Evolutionary conservation across 2,329 filamentous ascomycete species (phyloP).

Genomic region (Mycosphaerella sp.): DNA sequence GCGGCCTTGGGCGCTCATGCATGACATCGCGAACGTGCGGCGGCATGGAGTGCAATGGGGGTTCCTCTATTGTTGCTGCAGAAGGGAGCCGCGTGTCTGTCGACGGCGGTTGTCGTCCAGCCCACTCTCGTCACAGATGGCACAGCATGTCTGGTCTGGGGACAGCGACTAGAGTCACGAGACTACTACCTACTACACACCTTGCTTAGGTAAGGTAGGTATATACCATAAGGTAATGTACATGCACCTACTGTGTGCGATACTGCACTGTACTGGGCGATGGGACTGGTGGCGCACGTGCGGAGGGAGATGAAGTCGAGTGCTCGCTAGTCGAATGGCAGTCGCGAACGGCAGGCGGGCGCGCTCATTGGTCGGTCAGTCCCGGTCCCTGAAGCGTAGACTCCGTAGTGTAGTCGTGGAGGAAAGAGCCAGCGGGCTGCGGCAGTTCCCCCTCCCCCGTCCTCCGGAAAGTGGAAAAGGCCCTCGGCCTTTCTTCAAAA

Average conservation of each 20-base stretch:
- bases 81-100: background rate
- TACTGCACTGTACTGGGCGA: too few species aligned
- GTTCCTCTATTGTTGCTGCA: background rate
- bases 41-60: constrained; percentile 5
- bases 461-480: background rate
- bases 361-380: background rate
- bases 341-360: background rate
- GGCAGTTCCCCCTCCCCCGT: background rate
- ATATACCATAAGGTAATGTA: too few species aligned
- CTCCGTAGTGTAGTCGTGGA: background rate
- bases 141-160: constrained; percentile 1
- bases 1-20: constrained; percentile 11
- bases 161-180: background rate
- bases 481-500: background rate
- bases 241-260: too few species aligned
- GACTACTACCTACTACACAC: too few species aligned
- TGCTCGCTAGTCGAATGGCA: background rate
- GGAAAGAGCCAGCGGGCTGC: too few species aligned
- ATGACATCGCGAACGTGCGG: constrained; percentile 14
- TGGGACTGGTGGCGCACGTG: background rate
- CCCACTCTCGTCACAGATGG: constrained; percentile 3
- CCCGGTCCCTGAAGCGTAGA: too few species aligned
- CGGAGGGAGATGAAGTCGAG: constrained; percentile 10
- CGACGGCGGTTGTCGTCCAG: background rate
- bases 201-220: too few species aligned